phyloP scores from a whole-genome alignment of 768 basidiomycete species.

The Rhodotorula paludigena region DNA sequence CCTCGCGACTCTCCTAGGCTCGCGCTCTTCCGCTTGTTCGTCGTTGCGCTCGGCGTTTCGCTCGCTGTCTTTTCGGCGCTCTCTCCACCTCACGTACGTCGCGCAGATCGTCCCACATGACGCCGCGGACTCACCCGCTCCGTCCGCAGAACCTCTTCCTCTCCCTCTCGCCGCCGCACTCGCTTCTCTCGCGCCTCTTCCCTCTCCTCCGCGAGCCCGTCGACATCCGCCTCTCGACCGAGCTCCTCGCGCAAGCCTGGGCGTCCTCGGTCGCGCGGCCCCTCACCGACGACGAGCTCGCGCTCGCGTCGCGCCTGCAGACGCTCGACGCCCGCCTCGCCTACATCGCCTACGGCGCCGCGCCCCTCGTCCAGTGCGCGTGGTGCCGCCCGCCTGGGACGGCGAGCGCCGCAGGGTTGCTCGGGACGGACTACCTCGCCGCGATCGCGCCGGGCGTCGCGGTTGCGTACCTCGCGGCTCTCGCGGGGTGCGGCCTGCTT shows the following conservation, averaged over 20 bases:
- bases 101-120: too few species aligned
- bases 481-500: conserved; percentile 10
- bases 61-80: conserved; percentile 18
- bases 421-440: conserved; percentile 22
- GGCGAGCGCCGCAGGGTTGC: background rate
- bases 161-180: conserved; percentile 21
- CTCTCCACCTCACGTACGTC: conserved; percentile 16
- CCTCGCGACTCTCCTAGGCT: background rate
- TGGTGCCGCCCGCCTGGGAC: conserved; percentile 23
- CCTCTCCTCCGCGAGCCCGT: conserved; percentile 30
- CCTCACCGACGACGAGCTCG: conserved; percentile 3
- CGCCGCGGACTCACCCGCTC: background rate
- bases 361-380: conserved; percentile 7
- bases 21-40: conserved; percentile 22
- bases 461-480: conserved; percentile 8
- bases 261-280: background rate
- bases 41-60: conserved; percentile 17
- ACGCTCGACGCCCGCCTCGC: conserved; percentile 33
- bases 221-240: conserved; percentile 32
- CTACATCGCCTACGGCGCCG: conserved; percentile 24
- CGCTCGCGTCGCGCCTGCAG: conserved; percentile 19
- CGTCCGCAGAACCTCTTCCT: conserved; percentile 29
- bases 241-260: conserved; percentile 21
- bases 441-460: conserved; percentile 6
- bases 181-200: conserved; percentile 14